These are phyloP conservation scores for Saccharomyces hybrid DNA, from an alignment of 1,139 yeast species.

Conservation along the genomic window DNA sequence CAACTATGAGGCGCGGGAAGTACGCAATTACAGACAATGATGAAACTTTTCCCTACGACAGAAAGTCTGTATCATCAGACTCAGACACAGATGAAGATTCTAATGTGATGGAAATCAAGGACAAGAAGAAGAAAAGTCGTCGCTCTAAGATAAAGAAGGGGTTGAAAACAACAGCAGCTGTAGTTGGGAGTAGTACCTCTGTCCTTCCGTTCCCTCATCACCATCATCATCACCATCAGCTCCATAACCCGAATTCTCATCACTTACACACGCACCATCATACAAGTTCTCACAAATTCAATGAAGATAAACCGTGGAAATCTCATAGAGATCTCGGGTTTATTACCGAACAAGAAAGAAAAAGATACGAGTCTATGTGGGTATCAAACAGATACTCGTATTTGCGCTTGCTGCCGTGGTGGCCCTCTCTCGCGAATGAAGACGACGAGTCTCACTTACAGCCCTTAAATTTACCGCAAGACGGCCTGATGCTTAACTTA, in stretches of 20 bases:
- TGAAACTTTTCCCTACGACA: background rate
- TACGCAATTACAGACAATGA: constrained; percentile 3
- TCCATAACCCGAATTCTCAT: constrained; percentile 3
- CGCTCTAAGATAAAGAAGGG: constrained; percentile 12
- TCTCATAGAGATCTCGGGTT: constrained; percentile 58
- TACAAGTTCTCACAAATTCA: constrained; percentile 40
- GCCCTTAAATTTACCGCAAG: constrained; percentile 32
- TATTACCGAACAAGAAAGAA: constrained; percentile 66
- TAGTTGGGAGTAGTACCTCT: constrained; percentile 6
- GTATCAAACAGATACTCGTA: constrained; percentile 74
- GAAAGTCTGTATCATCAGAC: background rate
- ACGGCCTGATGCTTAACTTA: constrained; percentile 35
- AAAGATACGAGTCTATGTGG: constrained; percentile 90
- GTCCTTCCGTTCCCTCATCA: constrained; percentile 7
- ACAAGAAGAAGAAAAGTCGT: constrained; percentile 10
- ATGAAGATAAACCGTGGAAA: constrained; percentile 95
- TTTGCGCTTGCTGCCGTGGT: constrained; percentile 36
- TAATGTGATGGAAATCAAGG: constrained; percentile 6
- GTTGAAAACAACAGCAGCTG: constrained; percentile 14
- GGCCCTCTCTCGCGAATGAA: constrained; percentile 24
- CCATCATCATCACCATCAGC: constrained; percentile 9
- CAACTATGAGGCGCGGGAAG: constrained; percentile 18
- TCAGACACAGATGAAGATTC: background rate
- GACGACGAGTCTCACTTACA: constrained; percentile 12
- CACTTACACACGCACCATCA: background rate